phyloP scores from a whole-genome alignment of 1,284 basidiomycete genomes.

The Tilletia indica region DNA sequence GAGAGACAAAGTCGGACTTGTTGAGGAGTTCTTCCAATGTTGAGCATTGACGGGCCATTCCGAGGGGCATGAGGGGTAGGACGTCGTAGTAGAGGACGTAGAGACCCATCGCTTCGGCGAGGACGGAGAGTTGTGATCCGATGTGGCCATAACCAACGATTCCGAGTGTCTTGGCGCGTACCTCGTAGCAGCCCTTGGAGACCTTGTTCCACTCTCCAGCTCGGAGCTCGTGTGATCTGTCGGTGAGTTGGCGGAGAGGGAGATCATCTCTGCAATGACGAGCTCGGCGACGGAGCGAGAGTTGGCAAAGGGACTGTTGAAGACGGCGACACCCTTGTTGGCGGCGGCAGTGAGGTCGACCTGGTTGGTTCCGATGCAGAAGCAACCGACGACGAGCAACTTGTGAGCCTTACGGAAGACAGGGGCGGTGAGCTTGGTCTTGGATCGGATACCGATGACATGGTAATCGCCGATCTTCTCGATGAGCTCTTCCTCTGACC shows the following conservation, averaged over 20 bases:
- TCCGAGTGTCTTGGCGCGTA: conserved; percentile 94
- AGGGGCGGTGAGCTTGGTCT: conserved; percentile 89
- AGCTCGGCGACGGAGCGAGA: conserved; percentile 98
- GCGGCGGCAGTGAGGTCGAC: conserved; percentile 85
- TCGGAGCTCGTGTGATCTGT: conserved; percentile 83
- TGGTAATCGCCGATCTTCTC: conserved; percentile 84
- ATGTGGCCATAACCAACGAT: conserved; percentile 99
- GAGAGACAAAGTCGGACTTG: conserved; percentile 84
- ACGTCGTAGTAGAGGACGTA: conserved; percentile 94
- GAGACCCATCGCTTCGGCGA: conserved; percentile 95
- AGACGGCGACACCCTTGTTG: conserved; percentile 89
- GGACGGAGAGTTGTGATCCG: conserved; percentile 92
- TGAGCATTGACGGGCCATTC: conserved; percentile 85
- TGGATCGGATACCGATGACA: conserved; percentile 92
- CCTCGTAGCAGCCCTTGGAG: conserved; percentile 96
- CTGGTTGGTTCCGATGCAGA: conserved; percentile 99
- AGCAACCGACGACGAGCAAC: conserved; percentile 96
- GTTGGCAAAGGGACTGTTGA: conserved; percentile 99
- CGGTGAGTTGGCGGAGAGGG: conserved; percentile 91
- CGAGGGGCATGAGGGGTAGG: conserved; percentile 95
- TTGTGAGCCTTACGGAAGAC: conserved; percentile 67
- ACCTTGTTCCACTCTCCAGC: conserved; percentile 97
- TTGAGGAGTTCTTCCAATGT: conserved; percentile 74
- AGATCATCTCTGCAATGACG: conserved; percentile 89
- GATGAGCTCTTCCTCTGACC: conserved; percentile 88